These are phyloP conservation scores for Ascochyta pisi DNA, from an alignment of 2,329 filamentous ascomycete genomes.

Conservation along the genomic window DNA sequence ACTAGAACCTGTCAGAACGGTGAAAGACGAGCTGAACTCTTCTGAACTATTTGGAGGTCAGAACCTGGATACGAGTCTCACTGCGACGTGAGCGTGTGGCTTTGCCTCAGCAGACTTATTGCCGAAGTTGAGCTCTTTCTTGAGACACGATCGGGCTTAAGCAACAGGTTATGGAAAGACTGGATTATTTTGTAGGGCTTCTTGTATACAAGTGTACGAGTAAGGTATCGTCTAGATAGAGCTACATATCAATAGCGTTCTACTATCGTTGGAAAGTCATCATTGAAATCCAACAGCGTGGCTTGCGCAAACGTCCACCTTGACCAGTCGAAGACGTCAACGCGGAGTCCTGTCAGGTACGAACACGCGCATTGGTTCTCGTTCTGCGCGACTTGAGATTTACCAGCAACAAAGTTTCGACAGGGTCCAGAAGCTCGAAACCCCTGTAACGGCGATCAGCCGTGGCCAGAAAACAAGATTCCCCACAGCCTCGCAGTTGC, in stretches of 20 bases:
- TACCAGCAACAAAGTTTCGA: background rate
- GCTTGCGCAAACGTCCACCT: background rate
- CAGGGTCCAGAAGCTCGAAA: conserved; percentile 12
- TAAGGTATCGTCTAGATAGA: background rate
- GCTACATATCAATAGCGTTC: background rate
- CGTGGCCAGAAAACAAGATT: conserved; percentile 20
- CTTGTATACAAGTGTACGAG: background rate
- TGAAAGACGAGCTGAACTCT: background rate
- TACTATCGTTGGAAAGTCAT: background rate
- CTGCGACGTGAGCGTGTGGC: background rate
- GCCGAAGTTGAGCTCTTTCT: too few species aligned
- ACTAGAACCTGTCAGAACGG: background rate
- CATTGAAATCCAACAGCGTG: background rate
- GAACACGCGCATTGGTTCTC: conserved; percentile 2
- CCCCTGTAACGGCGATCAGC: conserved; percentile 8
- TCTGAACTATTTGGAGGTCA: background rate
- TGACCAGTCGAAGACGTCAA: background rate
- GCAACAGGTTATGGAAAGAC: too few species aligned
- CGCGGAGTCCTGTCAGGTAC: conserved; percentile 3
- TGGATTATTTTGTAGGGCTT: background rate
- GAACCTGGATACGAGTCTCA: background rate
- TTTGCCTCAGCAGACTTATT: background rate
- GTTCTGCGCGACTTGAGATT: conserved; percentile 6
- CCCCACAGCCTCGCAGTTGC: conserved; percentile 17
- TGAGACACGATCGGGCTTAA: background rate